Evolutionary conservation across 768 basidiomycete species (phyloP), one percentile per base, ranked within the genome.

Genomic region (Phanerochaete sordida): DNA sequence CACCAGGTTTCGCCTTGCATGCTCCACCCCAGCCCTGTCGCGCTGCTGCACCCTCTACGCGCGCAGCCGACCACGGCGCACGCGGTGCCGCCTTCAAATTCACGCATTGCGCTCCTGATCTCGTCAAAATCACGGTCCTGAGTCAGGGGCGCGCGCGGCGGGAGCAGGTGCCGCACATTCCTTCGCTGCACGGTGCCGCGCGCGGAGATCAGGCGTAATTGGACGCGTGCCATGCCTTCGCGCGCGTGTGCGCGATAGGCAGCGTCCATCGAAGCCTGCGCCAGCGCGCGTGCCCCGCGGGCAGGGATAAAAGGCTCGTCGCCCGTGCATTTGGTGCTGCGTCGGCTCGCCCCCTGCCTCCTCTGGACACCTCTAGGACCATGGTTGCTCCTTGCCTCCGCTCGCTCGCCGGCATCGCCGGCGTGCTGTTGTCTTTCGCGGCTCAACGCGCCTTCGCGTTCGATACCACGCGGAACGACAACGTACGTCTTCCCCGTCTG

Each of bases 381-480:
- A 62, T 62, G 61, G 43, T 62, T 19, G 33, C 50, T 26, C 33
- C 39, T 46, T 51, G 27, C 26, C 49, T 62, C 23, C 52, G 37
- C 37, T 37, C 58, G 23, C 13, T 63, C 2, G 8, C 49, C n/a
- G 47, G 39, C 28, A 30, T 64, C 15, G 57, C 57, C 35, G 57
- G 51, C 39, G 8, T 50, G 2, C 39, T 59, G 31, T n/a, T 61
- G 11, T 44, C 57, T 15, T 44, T 53, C 30, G 19, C 28, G 1
- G 19, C 60, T 6, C 19, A 24, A 13, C 63, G 46, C 28, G 64
- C 59, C 16, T 39, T 61, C 30, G 75, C 68, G 3, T 78, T 70
- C 60, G 75, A 77, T 60, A 72, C 66, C 59, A 69, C 71, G 9
- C 64, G 74, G 45, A 74, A 69, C 35, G 75, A 79, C 56, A 78